Evolutionary conservation across 306 rosid genomes (phyloP), one percentile per base, ranked within the genome.

Genomic region (Castanea mollissima): DNA sequence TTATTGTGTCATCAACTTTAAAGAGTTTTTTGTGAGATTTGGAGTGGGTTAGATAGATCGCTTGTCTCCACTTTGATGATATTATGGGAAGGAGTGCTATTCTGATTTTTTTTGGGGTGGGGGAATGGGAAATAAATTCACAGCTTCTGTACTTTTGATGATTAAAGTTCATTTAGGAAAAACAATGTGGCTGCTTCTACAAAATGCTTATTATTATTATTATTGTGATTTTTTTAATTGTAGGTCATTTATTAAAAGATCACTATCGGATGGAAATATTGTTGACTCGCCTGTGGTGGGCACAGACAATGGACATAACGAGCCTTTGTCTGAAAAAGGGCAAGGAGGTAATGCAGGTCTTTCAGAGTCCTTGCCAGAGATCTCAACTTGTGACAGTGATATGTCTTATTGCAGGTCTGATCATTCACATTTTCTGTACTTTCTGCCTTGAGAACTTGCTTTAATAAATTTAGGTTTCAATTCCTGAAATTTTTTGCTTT

Each of bases 181-280:
- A 14, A 31, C 5, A 59, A 59, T 15, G 10, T 21, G 38, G n/a
- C 15, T 70, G 52, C 60, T 60, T 23, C 20, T 62, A 29, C 55
- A 16, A 5, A 13, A 58, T 52, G 46, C 76, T 57, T 78, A 60
- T 71, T 15, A 38, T 23, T 23, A 23, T 23, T 23, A 23, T 31
- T 54, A n/a, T 56, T 16, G 29, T 49, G 54, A 11, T 82, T 70
- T 80, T 81, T 79, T 55, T 64, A 35, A 86, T 80, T 83, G 82
- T 78, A 95, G 99, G 89, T 77, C 86, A 63, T 78, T 62, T 79
- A 86, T 92, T 34, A 93, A 87, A 87, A 90, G 98, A 87, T 96
- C 99, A 8, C 88, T 91, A 65, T 96, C 98, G 16, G 99, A 87
- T 78, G 97, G 99, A 59, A 89, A 87, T 87, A 89, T 96, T 83